A percentile compares a stretch with the other conserved stretches of the same genome.
phyloP scores from a whole-genome alignment of 495 filamentous ascomycete genomes.

The Talaromyces stipitatus region DNA sequence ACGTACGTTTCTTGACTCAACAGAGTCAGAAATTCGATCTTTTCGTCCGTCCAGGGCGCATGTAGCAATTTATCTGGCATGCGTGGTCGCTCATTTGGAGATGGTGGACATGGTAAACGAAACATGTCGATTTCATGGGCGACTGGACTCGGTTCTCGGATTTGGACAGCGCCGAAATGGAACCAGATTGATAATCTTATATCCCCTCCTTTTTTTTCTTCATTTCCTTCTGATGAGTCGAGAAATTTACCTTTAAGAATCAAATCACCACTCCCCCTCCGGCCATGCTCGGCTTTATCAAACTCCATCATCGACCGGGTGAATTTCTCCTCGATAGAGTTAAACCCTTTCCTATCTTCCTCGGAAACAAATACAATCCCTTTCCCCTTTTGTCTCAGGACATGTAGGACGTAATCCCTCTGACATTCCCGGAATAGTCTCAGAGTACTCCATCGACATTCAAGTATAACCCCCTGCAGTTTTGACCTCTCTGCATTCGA shows the following conservation, averaged over 20 bases:
- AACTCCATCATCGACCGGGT: slow-evolving; percentile 9
- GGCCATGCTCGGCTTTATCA: slow-evolving; percentile 13
- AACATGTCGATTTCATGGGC: slow-evolving; percentile 23
- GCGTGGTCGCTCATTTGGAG: slow-evolving; percentile 13
- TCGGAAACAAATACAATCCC: slow-evolving; percentile 17
- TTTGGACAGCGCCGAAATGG: slow-evolving; percentile 26
- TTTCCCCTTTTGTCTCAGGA: slow-evolving; percentile 18
- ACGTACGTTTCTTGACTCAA: slow-evolving; percentile 26
- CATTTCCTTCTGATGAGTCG: background rate
- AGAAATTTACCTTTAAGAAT: slow-evolving; percentile 13
- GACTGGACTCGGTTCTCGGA: slow-evolving; percentile 18
- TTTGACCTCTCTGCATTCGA: slow-evolving; percentile 13
- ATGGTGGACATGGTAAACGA: slow-evolving; percentile 21
- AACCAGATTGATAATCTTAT: slow-evolving; percentile 30
- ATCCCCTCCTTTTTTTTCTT: slow-evolving; percentile 5
- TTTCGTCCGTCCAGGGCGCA: slow-evolving; percentile 33
- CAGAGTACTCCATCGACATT: slow-evolving; percentile 39
- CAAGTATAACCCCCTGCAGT: slow-evolving; percentile 28
- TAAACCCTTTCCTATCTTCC: slow-evolving; percentile 11
- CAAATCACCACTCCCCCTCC: slow-evolving; percentile 24
- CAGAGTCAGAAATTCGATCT: slow-evolving; percentile 34
- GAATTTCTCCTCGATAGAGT: slow-evolving; percentile 15
- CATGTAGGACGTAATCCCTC: slow-evolving; percentile 28
- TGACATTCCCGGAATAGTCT: slow-evolving; percentile 33
- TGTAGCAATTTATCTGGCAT: slow-evolving; percentile 36